Evolutionary conservation across 768 basidiomycete genomes (phyloP).

Genomic region (Tephrocybe sp.): DNA sequence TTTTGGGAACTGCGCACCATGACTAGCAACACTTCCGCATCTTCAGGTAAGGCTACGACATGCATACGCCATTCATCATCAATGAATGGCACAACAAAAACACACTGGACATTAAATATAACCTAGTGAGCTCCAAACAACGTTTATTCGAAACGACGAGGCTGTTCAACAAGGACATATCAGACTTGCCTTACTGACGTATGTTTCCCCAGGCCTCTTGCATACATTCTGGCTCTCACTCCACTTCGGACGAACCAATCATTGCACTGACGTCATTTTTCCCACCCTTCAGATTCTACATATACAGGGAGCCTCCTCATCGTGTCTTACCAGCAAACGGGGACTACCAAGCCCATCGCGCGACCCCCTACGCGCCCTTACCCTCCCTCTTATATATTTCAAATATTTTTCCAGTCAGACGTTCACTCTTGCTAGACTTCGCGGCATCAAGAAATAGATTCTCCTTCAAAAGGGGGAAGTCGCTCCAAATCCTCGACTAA

Average conservation of each 20-base stretch:
- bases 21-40: too few relatives aligned
- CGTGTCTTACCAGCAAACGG: constrained; percentile 4
- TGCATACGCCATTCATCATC: too few relatives aligned
- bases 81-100: too few relatives aligned
- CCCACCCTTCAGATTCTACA: constrained; percentile 2
- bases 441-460: too few relatives aligned
- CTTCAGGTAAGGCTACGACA: too few relatives aligned
- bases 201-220: not conserved
- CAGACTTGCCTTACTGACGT: constrained; percentile 1
- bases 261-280: constrained; percentile 6
- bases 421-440: too few relatives aligned
- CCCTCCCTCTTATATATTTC: too few relatives aligned
- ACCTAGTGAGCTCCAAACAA: not conserved
- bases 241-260: not conserved
- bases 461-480: not conserved
- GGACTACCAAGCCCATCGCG: not conserved
- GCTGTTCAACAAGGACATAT: not conserved
- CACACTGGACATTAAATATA: too few relatives aligned
- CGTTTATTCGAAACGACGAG: not conserved
- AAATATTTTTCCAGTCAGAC: too few relatives aligned
- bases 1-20: too few relatives aligned
- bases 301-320: not conserved
- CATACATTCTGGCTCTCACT: not conserved
- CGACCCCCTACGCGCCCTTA: too few relatives aligned
- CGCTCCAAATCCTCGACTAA: too few relatives aligned